A percentile compares a stretch with the other conserved stretches of the same genome.
Conservation (phyloP, 2,329 filamentous ascomycete species). For the Colletotrichum abscissum region DNA sequence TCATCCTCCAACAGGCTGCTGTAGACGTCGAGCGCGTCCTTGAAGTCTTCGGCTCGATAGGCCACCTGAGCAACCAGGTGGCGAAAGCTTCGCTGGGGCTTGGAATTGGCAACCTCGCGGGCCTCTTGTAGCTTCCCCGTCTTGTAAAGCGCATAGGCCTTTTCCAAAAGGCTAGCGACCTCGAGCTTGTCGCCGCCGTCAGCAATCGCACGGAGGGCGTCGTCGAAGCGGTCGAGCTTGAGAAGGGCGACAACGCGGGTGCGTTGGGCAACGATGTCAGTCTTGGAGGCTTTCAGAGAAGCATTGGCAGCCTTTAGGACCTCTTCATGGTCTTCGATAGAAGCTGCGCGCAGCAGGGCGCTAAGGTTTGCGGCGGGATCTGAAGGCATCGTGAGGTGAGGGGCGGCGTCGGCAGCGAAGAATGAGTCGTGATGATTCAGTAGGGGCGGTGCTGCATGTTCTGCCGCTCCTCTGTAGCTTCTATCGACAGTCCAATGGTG, state of each 20-base stretch:
- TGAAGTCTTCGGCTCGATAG: slow-evolving; percentile 81
- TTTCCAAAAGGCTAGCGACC: slow-evolving; percentile 72
- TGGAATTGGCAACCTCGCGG: slow-evolving; percentile 47
- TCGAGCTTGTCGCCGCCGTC: slow-evolving; percentile 71
- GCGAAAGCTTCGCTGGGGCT: slow-evolving; percentile 49
- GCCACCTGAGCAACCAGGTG: slow-evolving; percentile 75
- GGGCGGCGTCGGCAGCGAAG: not conserved
- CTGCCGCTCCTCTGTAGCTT: not conserved
- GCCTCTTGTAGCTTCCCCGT: slow-evolving; percentile 76
- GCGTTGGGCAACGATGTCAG: slow-evolving; percentile 70
- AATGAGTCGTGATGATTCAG: not conserved
- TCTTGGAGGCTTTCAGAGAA: slow-evolving; percentile 70
- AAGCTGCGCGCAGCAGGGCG: slow-evolving; percentile 64
- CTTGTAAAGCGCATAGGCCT: slow-evolving; percentile 88
- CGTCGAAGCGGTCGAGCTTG: slow-evolving; percentile 85
- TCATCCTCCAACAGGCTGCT: slow-evolving; percentile 64
- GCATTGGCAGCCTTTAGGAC: slow-evolving; percentile 73
- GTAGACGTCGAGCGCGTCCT: slow-evolving; percentile 74
- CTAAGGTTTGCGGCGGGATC: slow-evolving; percentile 63
- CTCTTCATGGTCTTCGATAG: slow-evolving; percentile 79
- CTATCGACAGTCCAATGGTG: not conserved
- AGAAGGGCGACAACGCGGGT: slow-evolving; percentile 80
- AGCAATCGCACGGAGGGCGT: slow-evolving; percentile 77
- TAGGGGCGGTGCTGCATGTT: slow-evolving; percentile 14
- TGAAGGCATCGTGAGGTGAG: slow-evolving; percentile 46